phyloP scores from a whole-genome alignment of 768 basidiomycete species.

The Phlebiopsis gigantea region DNA sequence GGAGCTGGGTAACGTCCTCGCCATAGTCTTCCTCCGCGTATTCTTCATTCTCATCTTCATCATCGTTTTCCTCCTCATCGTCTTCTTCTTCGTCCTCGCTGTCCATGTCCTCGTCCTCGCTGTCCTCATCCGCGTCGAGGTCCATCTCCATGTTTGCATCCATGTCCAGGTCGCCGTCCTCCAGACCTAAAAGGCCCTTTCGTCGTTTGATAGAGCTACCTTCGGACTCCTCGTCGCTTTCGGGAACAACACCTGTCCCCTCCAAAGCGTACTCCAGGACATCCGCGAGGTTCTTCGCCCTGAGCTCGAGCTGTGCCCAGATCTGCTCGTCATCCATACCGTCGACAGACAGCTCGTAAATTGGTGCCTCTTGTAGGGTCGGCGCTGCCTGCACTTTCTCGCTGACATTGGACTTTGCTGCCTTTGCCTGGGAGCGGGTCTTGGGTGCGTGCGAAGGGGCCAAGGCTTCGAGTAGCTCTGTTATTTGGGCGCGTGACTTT shows the following conservation, averaged over 20 bases:
- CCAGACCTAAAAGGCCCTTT: constrained; percentile 24
- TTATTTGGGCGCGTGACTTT: constrained; percentile 58
- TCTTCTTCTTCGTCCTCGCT: constrained; percentile 26
- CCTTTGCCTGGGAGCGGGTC: constrained; percentile 62
- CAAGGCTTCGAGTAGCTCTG: constrained; percentile 61
- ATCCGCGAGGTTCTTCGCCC: constrained; percentile 63
- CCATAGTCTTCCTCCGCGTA: constrained; percentile 27
- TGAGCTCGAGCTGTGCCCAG: constrained; percentile 91
- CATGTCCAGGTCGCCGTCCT: constrained; percentile 29
- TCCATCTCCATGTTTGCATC: constrained; percentile 30
- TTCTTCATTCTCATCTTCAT: constrained; percentile 20
- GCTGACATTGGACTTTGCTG: constrained; percentile 36
- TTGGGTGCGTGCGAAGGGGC: constrained; percentile 64
- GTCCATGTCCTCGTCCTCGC: constrained; percentile 24
- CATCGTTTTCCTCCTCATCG: constrained; percentile 24
- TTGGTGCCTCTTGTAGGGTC: constrained; percentile 56
- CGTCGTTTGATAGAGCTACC: constrained; percentile 21
- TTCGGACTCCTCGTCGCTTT: constrained; percentile 28
- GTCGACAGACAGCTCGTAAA: constrained; percentile 68
- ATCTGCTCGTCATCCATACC: constrained; percentile 83
- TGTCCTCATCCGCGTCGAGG: constrained; percentile 19
- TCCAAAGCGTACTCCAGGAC: constrained; percentile 63
- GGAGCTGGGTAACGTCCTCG: constrained; percentile 25
- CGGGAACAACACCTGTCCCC: constrained; percentile 34
- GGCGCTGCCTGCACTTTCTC: constrained; percentile 20